phyloP scores from a whole-genome alignment of 345 rosid species.

The Salix udensis region DNA sequence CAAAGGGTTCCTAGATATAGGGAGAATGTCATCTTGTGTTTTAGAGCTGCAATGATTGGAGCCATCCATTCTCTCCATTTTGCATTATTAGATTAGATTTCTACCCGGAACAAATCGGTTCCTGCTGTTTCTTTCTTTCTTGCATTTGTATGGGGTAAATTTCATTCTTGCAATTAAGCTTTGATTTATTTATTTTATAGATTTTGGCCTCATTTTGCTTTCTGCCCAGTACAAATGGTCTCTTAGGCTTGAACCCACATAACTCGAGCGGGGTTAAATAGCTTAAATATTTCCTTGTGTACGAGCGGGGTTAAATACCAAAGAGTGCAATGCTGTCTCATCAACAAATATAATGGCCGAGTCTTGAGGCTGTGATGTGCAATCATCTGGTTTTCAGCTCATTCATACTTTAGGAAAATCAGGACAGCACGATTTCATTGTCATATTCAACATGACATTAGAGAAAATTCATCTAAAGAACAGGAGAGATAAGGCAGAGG shows the following conservation, averaged over 20 bases:
- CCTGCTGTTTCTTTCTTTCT: neutral
- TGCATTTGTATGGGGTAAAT: neutral
- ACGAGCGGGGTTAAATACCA: no score
- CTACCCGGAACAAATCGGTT: neutral
- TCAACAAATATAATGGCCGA: no score
- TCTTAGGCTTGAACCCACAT: neutral
- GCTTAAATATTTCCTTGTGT: no score
- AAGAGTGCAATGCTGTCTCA: no score
- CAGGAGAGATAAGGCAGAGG: neutral
- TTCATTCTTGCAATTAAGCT: neutral
- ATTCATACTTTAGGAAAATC: no score
- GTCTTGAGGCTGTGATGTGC: no score
- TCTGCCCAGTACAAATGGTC: neutral
- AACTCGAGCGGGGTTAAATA: no score
- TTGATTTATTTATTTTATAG: neutral
- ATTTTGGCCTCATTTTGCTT: neutral
- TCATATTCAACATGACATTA: no score
- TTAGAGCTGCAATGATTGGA: neutral
- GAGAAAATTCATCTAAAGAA: neutral
- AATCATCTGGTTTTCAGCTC: no score
- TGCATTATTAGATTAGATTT: neutral
- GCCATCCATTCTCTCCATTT: neutral
- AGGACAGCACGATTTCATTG: no score
- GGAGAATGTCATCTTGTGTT: neutral
- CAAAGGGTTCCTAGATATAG: neutral